Evolutionary conservation across 2,329 filamentous ascomycete species (phyloP).

Genomic region (Claviceps maximensis): DNA sequence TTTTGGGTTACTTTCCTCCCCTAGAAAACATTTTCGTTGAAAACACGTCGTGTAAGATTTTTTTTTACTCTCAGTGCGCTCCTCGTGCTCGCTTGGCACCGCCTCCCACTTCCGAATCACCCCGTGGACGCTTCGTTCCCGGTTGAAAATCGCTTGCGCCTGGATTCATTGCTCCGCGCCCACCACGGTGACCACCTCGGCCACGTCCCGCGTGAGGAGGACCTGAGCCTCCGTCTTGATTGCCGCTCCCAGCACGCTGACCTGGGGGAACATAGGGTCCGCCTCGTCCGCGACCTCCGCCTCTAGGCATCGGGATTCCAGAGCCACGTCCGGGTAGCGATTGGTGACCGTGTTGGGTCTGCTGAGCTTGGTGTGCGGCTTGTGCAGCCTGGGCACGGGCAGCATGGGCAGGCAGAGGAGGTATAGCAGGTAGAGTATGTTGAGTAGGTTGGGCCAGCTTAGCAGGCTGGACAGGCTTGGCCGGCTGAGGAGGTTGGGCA

Average conservation of each 20-base stretch:
- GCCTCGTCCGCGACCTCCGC: slow-evolving; percentile 26
- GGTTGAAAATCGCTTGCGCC: slow-evolving; percentile 42
- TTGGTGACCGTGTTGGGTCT: slow-evolving; percentile 8
- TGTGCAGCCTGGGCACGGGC: background rate
- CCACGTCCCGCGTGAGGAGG: slow-evolving; percentile 18
- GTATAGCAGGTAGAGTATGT: background rate
- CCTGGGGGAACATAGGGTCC: slow-evolving; percentile 25
- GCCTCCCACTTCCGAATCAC: slow-evolving; percentile 32
- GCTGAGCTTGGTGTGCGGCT: slow-evolving; percentile 8
- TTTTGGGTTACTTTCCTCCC: no score
- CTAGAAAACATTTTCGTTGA: background rate
- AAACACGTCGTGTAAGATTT: background rate
- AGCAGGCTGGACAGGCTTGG: background rate
- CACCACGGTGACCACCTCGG: slow-evolving; percentile 28
- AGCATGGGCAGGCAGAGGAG: background rate
- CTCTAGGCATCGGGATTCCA: slow-evolving; percentile 29
- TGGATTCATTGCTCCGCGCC: slow-evolving; percentile 34
- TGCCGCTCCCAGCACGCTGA: slow-evolving; percentile 22
- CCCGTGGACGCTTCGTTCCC: slow-evolving; percentile 43
- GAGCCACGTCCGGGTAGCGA: slow-evolving; percentile 14
- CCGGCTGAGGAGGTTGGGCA: background rate
- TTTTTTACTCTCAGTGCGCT: slow-evolving; percentile 21
- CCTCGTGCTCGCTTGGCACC: slow-evolving; percentile 30
- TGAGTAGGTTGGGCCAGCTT: slow-evolving; percentile 4
- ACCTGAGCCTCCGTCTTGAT: slow-evolving; percentile 20